Base-by-base conservation (phyloP, 129 eudicot species). In the Arctium minus region DNA sequence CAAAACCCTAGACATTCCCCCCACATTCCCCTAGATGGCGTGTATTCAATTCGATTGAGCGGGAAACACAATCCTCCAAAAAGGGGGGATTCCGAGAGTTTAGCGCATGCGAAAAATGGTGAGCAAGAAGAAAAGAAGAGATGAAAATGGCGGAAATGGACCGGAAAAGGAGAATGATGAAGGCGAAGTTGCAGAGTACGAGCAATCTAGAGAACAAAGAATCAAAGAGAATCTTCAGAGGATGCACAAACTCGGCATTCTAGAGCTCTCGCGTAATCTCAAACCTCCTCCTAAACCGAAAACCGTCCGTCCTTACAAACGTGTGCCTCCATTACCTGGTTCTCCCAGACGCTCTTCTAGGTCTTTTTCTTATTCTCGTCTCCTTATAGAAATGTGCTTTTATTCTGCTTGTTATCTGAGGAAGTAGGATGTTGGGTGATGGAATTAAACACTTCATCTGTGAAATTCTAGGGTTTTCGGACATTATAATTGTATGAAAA, bases 231-330 rank as follows among this genome's bases (percentile, higher is more conserved):
- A 93, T 76, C 77, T 56, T 60, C 88, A 85, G 72, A 82, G 89
- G 78, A 88, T 93, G 96, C 78, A 90, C 33, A 83, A 83, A 17
- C 86, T 94, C 48, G 98, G 97, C 37, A 90, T 94, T 84, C 3
- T 90, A 4, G 85, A 89, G 9, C 94, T 91, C 33, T 90, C 97
- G 72, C 90, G 88, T 30, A 82, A 85, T 1, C 90, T 91, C 70
- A 85, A 91, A 40, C 86, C 91, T 4, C 22, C 62, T 0, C 39
- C 72, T 4, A 77, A 83, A n/a, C 67, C 79, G 6, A 80, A 65
- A 32, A 75, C 50, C 44, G 3, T 5, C 0, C 74, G 80, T 11
- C 83, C 88, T 33, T 75, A 72, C 5, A 15, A 83, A 42, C 75
- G 73, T 4, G 1, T 56, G 4, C 33, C 68, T 38, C 15, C 87